Conservation (phyloP, 2,329 filamentous ascomycete species). For the Sporothrix curviconia region DNA sequence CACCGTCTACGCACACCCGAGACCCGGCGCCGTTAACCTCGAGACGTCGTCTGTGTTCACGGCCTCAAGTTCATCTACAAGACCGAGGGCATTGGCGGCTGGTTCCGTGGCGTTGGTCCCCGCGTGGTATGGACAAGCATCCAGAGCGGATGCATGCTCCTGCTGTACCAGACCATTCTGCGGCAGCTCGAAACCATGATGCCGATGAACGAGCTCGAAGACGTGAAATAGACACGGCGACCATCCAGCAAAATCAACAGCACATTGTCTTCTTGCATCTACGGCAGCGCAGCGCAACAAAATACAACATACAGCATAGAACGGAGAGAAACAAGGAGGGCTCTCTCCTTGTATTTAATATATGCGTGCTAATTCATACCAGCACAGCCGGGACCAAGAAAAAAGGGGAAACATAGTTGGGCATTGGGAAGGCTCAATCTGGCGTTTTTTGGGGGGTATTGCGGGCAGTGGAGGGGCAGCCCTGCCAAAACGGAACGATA, state of each 20-base stretch:
- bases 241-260: not conserved
- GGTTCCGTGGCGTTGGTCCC: slow-evolving; percentile 92
- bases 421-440: not conserved
- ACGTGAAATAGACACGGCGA: not conserved
- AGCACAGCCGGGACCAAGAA: not conserved
- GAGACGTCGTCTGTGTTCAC: slow-evolving; percentile 85
- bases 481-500: not conserved
- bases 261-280: too few relatives aligned
- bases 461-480: not conserved
- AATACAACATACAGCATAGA: not conserved
- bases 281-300: too few relatives aligned
- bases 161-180: slow-evolving; percentile 84
- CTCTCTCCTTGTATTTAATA: not conserved
- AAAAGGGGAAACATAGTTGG: not conserved
- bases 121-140: slow-evolving; percentile 95
- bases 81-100: slow-evolving; percentile 79
- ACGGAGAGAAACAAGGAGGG: not conserved
- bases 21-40: slow-evolving; percentile 70
- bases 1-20: slow-evolving; percentile 77
- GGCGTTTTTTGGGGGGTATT: slow-evolving; percentile 4
- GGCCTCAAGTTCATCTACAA: slow-evolving; percentile 78
- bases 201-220: slow-evolving; percentile 25
- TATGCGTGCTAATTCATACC: too few relatives aligned
- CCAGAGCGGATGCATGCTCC: slow-evolving; percentile 93
- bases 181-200: slow-evolving; percentile 60